Evolutionary conservation across 2,329 filamentous ascomycete species (phyloP).

Genomic region (Diplodia sapinea): DNA sequence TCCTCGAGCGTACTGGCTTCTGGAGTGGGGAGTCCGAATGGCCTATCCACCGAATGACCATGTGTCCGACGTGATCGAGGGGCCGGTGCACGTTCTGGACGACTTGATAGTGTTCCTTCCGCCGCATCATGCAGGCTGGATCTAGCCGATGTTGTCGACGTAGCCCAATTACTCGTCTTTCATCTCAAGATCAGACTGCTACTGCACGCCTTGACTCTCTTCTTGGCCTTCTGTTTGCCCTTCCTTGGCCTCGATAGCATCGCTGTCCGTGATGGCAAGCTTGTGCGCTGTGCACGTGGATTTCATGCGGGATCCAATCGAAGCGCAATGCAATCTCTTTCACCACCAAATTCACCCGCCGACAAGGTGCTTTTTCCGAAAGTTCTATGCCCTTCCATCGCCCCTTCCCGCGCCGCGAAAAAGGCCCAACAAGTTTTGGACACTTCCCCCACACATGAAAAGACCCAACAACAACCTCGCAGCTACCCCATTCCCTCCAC

Average conservation of each 20-base stretch:
- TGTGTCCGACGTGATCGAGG: background rate
- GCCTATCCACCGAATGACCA: background rate
- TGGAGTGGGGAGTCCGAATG: background rate
- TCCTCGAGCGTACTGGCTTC: background rate
- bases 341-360: no score
- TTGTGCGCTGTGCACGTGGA: background rate
- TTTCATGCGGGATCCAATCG: background rate
- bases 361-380: no score
- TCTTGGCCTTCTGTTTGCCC: background rate
- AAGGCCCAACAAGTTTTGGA: no score
- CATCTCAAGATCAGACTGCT: background rate
- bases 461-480: no score
- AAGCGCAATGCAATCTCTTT: background rate
- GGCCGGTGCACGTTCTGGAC: background rate
- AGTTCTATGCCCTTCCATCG: no score
- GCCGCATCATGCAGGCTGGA: background rate
- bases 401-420: no score
- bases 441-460: no score
- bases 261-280: background rate
- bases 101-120: background rate
- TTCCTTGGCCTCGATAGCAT: background rate
- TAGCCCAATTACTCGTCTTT: background rate
- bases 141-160: background rate
- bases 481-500: no score
- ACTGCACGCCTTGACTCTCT: background rate